phyloP scores from a whole-genome alignment of 1,284 basidiomycete genomes.

The Acaromyces ingoldii region DNA sequence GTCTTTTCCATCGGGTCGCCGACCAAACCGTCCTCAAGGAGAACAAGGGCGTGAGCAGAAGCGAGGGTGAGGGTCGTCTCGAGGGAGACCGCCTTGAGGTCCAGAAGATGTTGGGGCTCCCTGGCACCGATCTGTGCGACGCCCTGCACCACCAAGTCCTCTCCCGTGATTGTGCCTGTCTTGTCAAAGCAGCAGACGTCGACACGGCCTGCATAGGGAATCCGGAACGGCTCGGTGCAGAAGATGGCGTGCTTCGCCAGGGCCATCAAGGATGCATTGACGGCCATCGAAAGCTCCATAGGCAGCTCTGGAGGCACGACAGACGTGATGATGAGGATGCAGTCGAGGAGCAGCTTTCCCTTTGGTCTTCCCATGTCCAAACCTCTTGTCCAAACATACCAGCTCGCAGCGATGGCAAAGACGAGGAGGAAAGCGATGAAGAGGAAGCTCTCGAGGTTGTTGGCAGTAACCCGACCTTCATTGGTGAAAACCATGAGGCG shows the following conservation, averaged over 20 bases:
- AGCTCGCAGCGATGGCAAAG: conserved; percentile 47
- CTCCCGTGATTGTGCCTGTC: conserved; percentile 50
- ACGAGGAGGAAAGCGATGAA: conserved; percentile 50
- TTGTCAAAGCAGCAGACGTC: conserved; percentile 52
- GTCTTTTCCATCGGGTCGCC: conserved; percentile 99
- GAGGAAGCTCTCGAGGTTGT: conserved; percentile 49
- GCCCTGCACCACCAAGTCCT: conserved; percentile 49
- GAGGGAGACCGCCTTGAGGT: conserved; percentile 69
- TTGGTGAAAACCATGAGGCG: conserved; percentile 51
- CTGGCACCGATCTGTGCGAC: conserved; percentile 54
- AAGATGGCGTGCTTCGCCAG: conserved; percentile 69
- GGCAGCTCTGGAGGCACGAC: conserved; percentile 50
- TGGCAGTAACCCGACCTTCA: conserved; percentile 47
- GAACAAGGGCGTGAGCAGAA: conserved; percentile 88
- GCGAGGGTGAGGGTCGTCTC: conserved; percentile 85
- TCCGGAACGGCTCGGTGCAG: conserved; percentile 51
- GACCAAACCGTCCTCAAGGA: conserved; percentile 82
- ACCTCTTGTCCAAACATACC: conserved; percentile 48
- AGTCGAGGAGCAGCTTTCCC: conserved; percentile 49
- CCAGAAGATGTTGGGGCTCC: conserved; percentile 66
- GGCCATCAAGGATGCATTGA: conserved; percentile 61
- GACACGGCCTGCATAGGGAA: conserved; percentile 48
- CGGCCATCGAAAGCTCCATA: conserved; percentile 51
- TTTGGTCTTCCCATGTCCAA: conserved; percentile 47
- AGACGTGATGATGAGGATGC: conserved; percentile 50